Evolutionary conservation across 2,329 filamentous ascomycete species (phyloP).

Genomic region (Xylaria sp.): DNA sequence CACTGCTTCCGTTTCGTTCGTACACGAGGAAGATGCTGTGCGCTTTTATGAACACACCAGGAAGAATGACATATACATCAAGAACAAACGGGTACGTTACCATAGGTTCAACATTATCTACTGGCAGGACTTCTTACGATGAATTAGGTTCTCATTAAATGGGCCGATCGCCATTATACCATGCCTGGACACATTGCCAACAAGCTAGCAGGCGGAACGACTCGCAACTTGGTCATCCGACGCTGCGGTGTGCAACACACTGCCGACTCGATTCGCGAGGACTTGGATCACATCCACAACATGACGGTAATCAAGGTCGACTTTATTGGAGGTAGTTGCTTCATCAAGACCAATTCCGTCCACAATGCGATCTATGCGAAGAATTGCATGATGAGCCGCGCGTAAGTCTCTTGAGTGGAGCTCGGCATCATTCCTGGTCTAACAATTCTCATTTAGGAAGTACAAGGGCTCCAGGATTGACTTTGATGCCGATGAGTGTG

Average conservation of each 20-base stretch:
- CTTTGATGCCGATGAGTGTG: constrained; percentile 69
- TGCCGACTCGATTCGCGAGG: constrained; percentile 59
- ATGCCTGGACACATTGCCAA: constrained; percentile 57
- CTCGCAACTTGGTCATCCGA: constrained; percentile 67
- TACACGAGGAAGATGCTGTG: constrained; percentile 55
- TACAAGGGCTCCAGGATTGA: constrained; percentile 69
- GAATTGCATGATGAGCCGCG: constrained; percentile 67
- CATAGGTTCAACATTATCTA: neutral
- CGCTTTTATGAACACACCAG: constrained; percentile 62
- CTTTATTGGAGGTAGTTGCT: constrained; percentile 54
- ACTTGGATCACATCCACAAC: constrained; percentile 79
- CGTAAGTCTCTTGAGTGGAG: constrained; percentile 35
- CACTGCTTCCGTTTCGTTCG: constrained; percentile 63
- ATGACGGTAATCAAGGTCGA: constrained; percentile 62
- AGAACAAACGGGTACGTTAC: constrained; percentile 56
- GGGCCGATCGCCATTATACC: constrained; percentile 66
- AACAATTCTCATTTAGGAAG: constrained; percentile 40
- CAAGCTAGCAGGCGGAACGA: constrained; percentile 62
- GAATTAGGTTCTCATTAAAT: constrained; percentile 58
- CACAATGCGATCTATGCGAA: constrained; percentile 69
- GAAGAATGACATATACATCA: constrained; percentile 62
- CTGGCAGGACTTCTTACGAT: constrained; percentile 10
- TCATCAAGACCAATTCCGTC: constrained; percentile 72
- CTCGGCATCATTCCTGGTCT: constrained; percentile 11
- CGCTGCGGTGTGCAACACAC: constrained; percentile 54